Evolutionary conservation across 768 basidiomycete genomes (phyloP), one percentile per base, ranked within the genome.

Genomic region (Flagelloscypha sp.): DNA sequence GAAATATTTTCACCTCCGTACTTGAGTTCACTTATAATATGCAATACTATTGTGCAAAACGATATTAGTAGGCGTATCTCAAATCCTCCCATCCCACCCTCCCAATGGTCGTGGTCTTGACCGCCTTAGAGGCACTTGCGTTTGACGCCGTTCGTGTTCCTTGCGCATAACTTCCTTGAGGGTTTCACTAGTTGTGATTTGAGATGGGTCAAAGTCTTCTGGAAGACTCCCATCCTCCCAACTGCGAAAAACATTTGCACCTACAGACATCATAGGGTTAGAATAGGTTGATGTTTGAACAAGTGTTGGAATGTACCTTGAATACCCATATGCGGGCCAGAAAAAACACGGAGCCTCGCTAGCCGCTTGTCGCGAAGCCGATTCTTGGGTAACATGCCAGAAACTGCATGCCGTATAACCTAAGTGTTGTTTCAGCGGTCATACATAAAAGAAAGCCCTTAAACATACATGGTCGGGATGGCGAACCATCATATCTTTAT

Each of bases 301-400:
- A n/a, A n/a, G n/a, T n/a, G n/a, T n/a, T n/a, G n/a, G n/a, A n/a
- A n/a, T n/a, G n/a, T n/a, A n/a, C n/a, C n/a, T n/a, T n/a, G 71
- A 9, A 79, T 75, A 16, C 85, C 85, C 68, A 82, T 80, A 43
- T 85, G 74, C 33, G 76, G 62, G 7, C 74, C 84, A 25, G 85
- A 75, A 51, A 93, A 98, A 45, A 98, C 84, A 42, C 85, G 82
- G 32, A 99, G 67, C 37, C 95, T 68, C 40, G 86, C 88, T 32
- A 99, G 59, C 23, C 95, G 74, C 30, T 86, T 71, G 30, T 94
- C 86, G 17, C 95, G 77, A 42, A 95, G 76, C 44, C 84, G 93
- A 68, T 99, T 99, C 63, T 98, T 99, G 22, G 94, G 95, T 36
- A 99, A 68, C 95, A 99, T 99, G 48, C 94, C 89, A 8, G 94